Evolutionary conservation across 495 filamentous ascomycete species (phyloP).

Genomic region (Trichoderma asperelloides): DNA sequence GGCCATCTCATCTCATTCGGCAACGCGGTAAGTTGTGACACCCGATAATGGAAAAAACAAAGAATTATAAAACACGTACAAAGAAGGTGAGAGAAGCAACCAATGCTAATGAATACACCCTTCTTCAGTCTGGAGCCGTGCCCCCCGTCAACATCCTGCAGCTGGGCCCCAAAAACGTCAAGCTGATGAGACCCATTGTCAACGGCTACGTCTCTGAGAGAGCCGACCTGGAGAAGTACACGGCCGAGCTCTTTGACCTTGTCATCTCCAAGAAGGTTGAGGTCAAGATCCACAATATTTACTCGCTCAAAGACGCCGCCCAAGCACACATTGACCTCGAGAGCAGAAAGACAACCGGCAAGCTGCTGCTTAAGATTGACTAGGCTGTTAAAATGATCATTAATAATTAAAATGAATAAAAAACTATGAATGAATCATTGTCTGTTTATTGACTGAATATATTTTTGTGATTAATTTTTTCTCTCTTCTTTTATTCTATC

Average conservation of each 20-base stretch:
- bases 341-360: conserved; percentile 75
- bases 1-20: conserved; percentile 82
- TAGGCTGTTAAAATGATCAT: background rate
- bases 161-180: conserved; percentile 71
- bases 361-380: conserved; percentile 48
- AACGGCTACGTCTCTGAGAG: conserved; percentile 65
- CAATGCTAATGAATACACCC: background rate
- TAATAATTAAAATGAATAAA: background rate
- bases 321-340: conserved; percentile 77
- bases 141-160: conserved; percentile 60
- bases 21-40: conserved; percentile 54
- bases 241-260: conserved; percentile 63
- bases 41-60: background rate
- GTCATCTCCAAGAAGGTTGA: conserved; percentile 61
- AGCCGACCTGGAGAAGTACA: conserved; percentile 68
- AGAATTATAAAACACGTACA: background rate
- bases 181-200: conserved; percentile 65
- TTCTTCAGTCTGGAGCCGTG: conserved; percentile 54
- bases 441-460: background rate
- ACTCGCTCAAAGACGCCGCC: conserved; percentile 68
- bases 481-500: background rate
- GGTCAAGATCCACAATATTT: conserved; percentile 68
- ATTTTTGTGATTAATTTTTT: background rate
- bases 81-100: background rate
- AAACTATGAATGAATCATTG: too few species aligned